Percentiles rank a stretch among this genome's conserved stretches.
Conservation (phyloP, 73 alveolate genomes). For the Tetrahymena thermophila region DNA sequence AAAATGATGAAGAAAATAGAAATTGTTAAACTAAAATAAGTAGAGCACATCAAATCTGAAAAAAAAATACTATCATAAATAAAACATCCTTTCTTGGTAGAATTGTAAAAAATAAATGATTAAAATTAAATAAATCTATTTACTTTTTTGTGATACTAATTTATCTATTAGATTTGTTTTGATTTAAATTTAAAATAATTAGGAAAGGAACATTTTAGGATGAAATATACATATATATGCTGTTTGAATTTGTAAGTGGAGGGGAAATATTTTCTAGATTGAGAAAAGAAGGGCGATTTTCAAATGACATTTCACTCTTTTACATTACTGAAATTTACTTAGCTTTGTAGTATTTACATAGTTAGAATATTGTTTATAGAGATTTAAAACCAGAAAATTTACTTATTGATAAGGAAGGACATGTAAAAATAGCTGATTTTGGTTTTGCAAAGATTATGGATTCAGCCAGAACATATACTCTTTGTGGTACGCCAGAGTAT, state of each 20-base stretch:
- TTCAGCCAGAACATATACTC: constrained; percentile 50
- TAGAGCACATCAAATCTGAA: constrained; percentile 46
- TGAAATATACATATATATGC: constrained; percentile 40
- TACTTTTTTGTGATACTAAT: too few species aligned
- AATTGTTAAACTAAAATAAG: constrained; percentile 81
- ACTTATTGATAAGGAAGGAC: constrained; percentile 64
- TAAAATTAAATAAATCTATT: too few species aligned
- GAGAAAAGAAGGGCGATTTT: constrained; percentile 52
- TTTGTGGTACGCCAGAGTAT: constrained; percentile 70
- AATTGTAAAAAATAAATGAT: constrained; percentile 13
- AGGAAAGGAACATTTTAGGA: constrained; percentile 51
- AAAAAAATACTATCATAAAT: constrained; percentile 27
- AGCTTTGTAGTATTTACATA: constrained; percentile 56
- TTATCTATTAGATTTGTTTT: constrained; percentile 7
- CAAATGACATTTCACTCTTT: constrained; percentile 52
- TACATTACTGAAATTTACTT: constrained; percentile 52
- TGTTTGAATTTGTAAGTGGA: constrained; percentile 61
- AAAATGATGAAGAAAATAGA: constrained; percentile 89
- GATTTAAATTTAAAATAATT: not conserved
- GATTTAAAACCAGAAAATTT: constrained; percentile 71
- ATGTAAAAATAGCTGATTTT: constrained; percentile 74
- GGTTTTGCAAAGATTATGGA: constrained; percentile 68
- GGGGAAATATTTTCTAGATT: constrained; percentile 58
- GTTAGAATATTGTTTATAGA: constrained; percentile 52
- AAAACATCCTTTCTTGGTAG: constrained; percentile 45